Evolutionary conservation across 2,329 filamentous ascomycete species (phyloP), one percentile per base, ranked within the genome.

Genomic region (Emmonsia crescens): DNA sequence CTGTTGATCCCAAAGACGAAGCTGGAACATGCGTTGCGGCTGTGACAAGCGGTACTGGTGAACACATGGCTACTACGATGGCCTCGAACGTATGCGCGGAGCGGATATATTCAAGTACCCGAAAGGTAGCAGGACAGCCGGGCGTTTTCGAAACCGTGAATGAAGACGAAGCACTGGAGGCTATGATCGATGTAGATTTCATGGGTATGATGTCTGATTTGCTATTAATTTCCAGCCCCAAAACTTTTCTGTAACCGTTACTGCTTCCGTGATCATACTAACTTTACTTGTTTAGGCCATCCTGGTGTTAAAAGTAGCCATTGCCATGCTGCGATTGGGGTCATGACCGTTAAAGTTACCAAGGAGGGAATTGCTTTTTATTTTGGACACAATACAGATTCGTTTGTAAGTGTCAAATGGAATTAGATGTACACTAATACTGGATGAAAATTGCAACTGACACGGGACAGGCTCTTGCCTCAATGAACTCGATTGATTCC

Each of bases 51-150:
- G 94, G 94, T 33, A 99, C 94, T 2, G 94, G 94, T 56, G 94
- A 99, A 76, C 94, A 99, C 72, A 99, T 99, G 89, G 89, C 91
- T 42, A 96, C 93, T 0, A 95, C 92, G 0, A 88, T 95, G 82
- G 93, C 94, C 12, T 92, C 94, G 6, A 86, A 88, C 62, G 87
- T 88, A 61, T 96, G 91, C 71, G 91, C 92, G 0, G 89, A 93
- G 66, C 85, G 94, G 54, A 81, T 99, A 31, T 96, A 91, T 71
- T 84, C 87, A 66, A 83, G 72, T 81, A 67, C 87, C 81, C 57
- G 83, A 80, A 70, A 86, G 83, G 66, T 82, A 78, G 1, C 76
- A 75, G 57, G 82, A 79, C 31, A 64, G 27, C 61, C 60, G 19
- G 90, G 90, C 6, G 74, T 75, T 8, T 84, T 89, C 65, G 78